phyloP scores from a whole-genome alignment of 2,329 filamentous ascomycete genomes.

The Coniosporium tulheliwenetii region DNA sequence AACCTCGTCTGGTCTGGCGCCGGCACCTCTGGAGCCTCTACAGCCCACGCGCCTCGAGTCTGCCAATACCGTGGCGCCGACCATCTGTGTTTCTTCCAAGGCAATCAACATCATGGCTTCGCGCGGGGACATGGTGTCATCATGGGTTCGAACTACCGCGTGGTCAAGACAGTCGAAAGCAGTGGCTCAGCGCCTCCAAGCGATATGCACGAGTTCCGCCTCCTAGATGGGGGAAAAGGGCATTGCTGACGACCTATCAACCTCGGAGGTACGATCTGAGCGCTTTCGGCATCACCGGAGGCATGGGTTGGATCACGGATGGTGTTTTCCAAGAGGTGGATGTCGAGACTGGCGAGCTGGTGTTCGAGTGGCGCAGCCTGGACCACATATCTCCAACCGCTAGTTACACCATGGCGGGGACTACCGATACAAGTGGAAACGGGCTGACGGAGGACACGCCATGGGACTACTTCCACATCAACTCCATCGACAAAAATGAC shows the following conservation, averaged over 20 bases:
- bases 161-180: conserved; percentile 27
- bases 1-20: conserved; percentile 36
- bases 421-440: conserved; percentile 27
- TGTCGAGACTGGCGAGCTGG: conserved; percentile 35
- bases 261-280: conserved; percentile 30
- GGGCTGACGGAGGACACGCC: conserved; percentile 29
- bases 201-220: conserved; percentile 38
- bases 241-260: conserved; percentile 21
- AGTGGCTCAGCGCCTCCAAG: conserved; percentile 12
- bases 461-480: conserved; percentile 43
- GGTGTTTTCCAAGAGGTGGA: conserved; percentile 39
- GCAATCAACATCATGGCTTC: conserved; percentile 34
- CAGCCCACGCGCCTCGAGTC: conserved; percentile 31
- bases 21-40: conserved; percentile 30
- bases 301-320: conserved; percentile 35
- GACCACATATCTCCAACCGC: conserved; percentile 38
- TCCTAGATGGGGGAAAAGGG: conserved; percentile 27
- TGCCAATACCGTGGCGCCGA: conserved; percentile 31
- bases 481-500: conserved; percentile 36
- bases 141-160: conserved; percentile 33
- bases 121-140: conserved; percentile 36
- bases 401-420: conserved; percentile 26
- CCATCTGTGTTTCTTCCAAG: conserved; percentile 37
- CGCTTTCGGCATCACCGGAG: conserved; percentile 19
- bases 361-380: conserved; percentile 44